Percentiles rank a stretch among this genome's conserved stretches.
phyloP scores from a whole-genome alignment of 768 basidiomycete species.

The Crucibulum laeve region DNA sequence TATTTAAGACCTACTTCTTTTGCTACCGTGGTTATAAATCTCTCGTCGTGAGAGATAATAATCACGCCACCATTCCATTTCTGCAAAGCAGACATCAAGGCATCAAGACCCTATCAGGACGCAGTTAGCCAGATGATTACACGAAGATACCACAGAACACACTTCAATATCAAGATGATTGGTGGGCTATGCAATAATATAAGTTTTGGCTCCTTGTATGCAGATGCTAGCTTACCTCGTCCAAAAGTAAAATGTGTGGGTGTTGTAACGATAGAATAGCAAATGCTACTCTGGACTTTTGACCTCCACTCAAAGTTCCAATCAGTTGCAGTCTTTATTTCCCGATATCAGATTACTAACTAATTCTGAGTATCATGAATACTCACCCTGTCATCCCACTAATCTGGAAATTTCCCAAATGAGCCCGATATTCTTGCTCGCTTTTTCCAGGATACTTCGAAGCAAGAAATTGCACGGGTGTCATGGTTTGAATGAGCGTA shows the following conservation, averaged over 20 bases:
- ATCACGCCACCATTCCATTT: slow-evolving; percentile 91
- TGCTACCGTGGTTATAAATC: slow-evolving; percentile 89
- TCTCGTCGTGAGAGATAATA: slow-evolving; percentile 91
- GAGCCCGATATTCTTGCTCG: slow-evolving; percentile 94
- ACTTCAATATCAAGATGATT: slow-evolving; percentile 96
- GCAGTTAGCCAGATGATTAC: not conserved
- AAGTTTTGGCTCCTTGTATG: not conserved
- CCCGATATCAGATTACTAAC: too few relatives aligned
- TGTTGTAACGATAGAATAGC: slow-evolving; percentile 79
- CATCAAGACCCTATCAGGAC: slow-evolving; percentile 72
- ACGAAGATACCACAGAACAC: slow-evolving; percentile 8
- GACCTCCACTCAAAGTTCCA: slow-evolving; percentile 90
- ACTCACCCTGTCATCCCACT: slow-evolving; percentile 88
- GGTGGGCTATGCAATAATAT: slow-evolving; percentile 54
- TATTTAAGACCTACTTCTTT: slow-evolving; percentile 53
- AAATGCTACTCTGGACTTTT: slow-evolving; percentile 95
- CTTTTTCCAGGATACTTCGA: slow-evolving; percentile 89
- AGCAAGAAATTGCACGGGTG: slow-evolving; percentile 92
- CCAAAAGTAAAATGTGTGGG: slow-evolving; percentile 90
- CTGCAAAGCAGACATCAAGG: slow-evolving; percentile 78
- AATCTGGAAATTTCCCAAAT: slow-evolving; percentile 96
- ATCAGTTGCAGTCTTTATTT: slow-evolving; percentile 71
- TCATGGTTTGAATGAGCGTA: slow-evolving; percentile 75
- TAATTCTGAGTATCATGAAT: not conserved
- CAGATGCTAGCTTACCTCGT: slow-evolving; percentile 61